phyloP scores from a whole-genome alignment of 805 yeast genomes.

The Pichia pseudocactophila region DNA sequence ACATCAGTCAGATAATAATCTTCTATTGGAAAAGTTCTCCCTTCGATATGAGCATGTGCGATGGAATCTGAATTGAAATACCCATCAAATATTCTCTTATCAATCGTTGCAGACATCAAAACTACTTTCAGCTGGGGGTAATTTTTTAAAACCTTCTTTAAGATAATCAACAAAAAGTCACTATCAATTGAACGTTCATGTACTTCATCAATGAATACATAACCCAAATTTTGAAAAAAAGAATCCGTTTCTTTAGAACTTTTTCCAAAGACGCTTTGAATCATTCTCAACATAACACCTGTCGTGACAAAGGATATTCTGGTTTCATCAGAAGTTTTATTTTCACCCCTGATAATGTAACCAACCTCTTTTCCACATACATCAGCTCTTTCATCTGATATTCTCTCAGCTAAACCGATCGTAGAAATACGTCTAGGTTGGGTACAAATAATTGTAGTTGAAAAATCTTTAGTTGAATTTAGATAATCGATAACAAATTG shows the following conservation, averaged over 20 bases:
- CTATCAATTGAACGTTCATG: conserved; percentile 91
- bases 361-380: conserved; percentile 73
- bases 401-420: conserved; percentile 88
- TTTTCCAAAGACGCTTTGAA: conserved; percentile 43
- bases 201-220: conserved; percentile 88
- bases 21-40: conserved; percentile 86
- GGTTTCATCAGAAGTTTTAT: conserved; percentile 51
- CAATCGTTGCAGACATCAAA: conserved; percentile 92
- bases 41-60: conserved; percentile 71
- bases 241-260: conserved; percentile 22
- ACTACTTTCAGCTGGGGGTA: conserved; percentile 55
- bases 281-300: conserved; percentile 81
- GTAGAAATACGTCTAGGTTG: conserved; percentile 96
- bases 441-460: conserved; percentile 67
- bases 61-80: conserved; percentile 47
- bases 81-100: conserved; percentile 51
- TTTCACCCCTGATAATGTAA: conserved; percentile 84
- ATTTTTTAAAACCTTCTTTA: conserved; percentile 49
- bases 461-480: conserved; percentile 38
- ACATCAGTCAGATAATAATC: conserved; percentile 68
- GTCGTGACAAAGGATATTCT: conserved; percentile 85
- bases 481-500: conserved; percentile 77
- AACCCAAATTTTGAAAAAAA: conserved; percentile 48
- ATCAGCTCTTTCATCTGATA: conserved; percentile 70
- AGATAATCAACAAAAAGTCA: conserved; percentile 70